Conservation (phyloP, 345 rosid genomes). For the Excoecaria cochinchinensis region DNA sequence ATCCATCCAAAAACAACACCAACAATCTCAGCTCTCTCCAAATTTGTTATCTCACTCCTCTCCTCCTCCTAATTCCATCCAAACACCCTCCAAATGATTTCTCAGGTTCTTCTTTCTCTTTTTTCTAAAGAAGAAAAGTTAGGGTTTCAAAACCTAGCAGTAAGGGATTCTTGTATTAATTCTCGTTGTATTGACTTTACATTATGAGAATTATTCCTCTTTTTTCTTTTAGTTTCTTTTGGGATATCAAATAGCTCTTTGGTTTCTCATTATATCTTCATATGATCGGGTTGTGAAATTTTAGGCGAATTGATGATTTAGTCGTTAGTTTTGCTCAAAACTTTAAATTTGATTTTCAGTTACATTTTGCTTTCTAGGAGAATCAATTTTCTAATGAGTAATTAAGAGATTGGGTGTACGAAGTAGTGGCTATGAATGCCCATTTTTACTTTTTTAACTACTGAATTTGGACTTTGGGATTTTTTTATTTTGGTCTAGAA, state of each 20-base stretch:
- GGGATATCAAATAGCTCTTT: neutral
- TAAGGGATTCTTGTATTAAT: neutral
- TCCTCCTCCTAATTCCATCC: conserved; percentile 33
- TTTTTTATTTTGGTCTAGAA: neutral
- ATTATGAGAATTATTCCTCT: neutral
- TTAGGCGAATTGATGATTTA: neutral
- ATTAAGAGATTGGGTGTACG: neutral
- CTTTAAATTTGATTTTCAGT: neutral
- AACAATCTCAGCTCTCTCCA: conserved; percentile 29
- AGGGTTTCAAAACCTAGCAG: neutral
- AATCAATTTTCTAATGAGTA: neutral
- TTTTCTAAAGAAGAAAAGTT: neutral
- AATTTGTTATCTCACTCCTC: conserved; percentile 23
- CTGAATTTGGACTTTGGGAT: neutral
- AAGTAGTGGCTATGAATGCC: neutral
- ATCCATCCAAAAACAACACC: conserved; percentile 39
- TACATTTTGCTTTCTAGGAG: neutral
- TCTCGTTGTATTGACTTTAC: neutral
- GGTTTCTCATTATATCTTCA: neutral
- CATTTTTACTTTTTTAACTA: neutral
- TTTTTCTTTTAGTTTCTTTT: neutral
- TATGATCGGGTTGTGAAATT: neutral
- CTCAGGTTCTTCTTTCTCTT: conserved; percentile 1
- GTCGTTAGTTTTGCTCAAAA: neutral
- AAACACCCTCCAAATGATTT: conserved; percentile 39